Conservation (phyloP, 2,329 filamentous ascomycete species). For the Alternaria alternata region DNA sequence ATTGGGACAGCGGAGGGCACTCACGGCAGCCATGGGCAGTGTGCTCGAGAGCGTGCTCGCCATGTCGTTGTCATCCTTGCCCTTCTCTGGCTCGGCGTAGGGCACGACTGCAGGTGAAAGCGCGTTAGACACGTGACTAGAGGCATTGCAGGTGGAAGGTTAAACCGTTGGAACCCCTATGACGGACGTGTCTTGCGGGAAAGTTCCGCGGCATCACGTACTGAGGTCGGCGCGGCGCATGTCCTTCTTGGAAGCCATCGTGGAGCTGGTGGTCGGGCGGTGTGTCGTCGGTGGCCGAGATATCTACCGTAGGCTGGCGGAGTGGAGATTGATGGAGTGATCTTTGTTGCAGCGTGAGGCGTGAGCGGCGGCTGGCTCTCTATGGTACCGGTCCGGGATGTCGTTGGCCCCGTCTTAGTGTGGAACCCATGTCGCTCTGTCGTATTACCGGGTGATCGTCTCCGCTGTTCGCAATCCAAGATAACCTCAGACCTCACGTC, state of each 20-base stretch:
- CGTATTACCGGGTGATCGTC: constrained; percentile 18
- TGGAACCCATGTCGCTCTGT: constrained; percentile 16
- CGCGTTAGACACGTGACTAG: constrained; percentile 42
- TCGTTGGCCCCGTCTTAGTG: constrained; percentile 7
- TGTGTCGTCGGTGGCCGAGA: constrained; percentile 17
- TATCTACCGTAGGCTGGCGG: constrained; percentile 14
- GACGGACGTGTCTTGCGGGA: neutral
- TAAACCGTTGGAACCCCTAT: constrained; percentile 8
- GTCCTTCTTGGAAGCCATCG: constrained; percentile 76
- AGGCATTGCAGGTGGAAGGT: neutral
- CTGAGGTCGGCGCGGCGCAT: constrained; percentile 78
- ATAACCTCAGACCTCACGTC: constrained; percentile 23
- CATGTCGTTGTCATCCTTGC: constrained; percentile 72
- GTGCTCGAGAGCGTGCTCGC: constrained; percentile 76
- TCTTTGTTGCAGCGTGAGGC: constrained; percentile 12
- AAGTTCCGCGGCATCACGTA: constrained; percentile 54
- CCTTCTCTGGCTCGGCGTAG: constrained; percentile 77
- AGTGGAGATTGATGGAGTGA: constrained; percentile 26
- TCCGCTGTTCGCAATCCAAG: constrained; percentile 20
- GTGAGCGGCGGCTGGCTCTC: constrained; percentile 8
- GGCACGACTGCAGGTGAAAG: constrained; percentile 73
- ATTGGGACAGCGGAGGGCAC: constrained; percentile 37
- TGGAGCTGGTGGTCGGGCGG: constrained; percentile 28
- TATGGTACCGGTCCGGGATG: constrained; percentile 5
- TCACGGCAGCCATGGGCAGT: constrained; percentile 88